Conservation (phyloP, 148 eudicot genomes). For the Agrostemma githago region DNA sequence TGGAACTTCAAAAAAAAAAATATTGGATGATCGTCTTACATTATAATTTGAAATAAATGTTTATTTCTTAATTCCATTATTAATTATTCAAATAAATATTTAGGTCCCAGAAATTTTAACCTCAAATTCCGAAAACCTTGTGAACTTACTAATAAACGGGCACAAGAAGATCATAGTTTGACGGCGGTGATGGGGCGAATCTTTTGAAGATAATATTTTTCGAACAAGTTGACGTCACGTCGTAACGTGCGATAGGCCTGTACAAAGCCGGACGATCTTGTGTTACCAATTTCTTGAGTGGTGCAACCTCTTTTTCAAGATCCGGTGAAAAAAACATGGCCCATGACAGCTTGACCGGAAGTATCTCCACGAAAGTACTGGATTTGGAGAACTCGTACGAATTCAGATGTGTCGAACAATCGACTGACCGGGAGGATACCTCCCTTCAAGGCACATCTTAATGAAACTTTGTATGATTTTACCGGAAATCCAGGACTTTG, state of each 20-base stretch:
- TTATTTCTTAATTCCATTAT: too few species aligned
- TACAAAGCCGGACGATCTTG: conserved; percentile 19
- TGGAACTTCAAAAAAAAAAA: too few species aligned
- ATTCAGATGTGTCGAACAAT: background rate
- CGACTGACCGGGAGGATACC: background rate
- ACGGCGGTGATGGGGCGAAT: conserved; percentile 20
- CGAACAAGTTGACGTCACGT: conserved; percentile 15
- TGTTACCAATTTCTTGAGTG: conserved; percentile 16
- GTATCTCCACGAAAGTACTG: too few species aligned
- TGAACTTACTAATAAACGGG: background rate
- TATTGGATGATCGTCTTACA: too few species aligned
- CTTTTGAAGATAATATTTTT: conserved; percentile 13
- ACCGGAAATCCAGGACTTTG: background rate
- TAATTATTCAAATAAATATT: background rate
- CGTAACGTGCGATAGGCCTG: conserved; percentile 14
- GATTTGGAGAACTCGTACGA: background rate
- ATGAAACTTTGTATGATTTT: too few species aligned
- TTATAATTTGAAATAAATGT: too few species aligned
- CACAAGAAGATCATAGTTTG: background rate
- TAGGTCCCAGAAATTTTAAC: too few species aligned
- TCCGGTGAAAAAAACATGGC: conserved; percentile 27
- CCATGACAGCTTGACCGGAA: too few species aligned
- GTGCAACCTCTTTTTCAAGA: conserved; percentile 23
- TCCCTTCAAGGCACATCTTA: background rate
- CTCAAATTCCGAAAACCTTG: too few species aligned